phyloP scores from a whole-genome alignment of 2,329 filamentous ascomycete species.

The Balansia obtecta region DNA sequence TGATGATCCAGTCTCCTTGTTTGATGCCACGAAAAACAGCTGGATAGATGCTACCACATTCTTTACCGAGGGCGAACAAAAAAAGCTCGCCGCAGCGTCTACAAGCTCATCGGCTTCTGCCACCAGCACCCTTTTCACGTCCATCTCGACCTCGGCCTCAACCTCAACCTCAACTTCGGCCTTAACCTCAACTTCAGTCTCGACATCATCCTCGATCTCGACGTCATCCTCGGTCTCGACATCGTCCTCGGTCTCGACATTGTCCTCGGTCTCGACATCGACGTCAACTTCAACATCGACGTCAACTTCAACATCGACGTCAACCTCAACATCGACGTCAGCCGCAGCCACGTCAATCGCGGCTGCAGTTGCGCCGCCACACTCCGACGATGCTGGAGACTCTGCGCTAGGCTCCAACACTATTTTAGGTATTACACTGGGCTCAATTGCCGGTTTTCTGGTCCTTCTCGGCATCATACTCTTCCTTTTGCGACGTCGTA shows the following conservation, averaged over 20 bases:
- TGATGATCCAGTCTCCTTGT: constrained; percentile 59
- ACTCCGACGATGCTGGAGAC: constrained; percentile 1
- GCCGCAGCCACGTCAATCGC: constrained; percentile 11
- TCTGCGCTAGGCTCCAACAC: constrained; percentile 31
- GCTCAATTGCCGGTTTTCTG: constrained; percentile 65
- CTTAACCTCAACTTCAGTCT: no score
- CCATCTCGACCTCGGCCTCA: background rate
- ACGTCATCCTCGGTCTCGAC: no score
- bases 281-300: no score
- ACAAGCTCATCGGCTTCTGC: constrained; percentile 17
- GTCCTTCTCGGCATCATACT: constrained; percentile 60
- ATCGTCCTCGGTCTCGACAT: no score
- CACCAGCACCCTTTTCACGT: constrained; percentile 10
- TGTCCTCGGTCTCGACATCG: background rate
- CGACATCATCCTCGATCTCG: no score
- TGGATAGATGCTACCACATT: constrained; percentile 64
- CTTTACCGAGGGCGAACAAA: constrained; percentile 38
- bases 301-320: no score
- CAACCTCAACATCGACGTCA: no score
- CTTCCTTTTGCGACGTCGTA: constrained; percentile 39
- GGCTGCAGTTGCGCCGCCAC: constrained; percentile 8
- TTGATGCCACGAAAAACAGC: constrained; percentile 59
- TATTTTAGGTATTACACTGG: constrained; percentile 71
- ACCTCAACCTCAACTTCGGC: no score
- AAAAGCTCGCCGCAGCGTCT: constrained; percentile 21